Conservation (phyloP, 1,139 yeast species). For the Lodderomyces elongisporus region DNA sequence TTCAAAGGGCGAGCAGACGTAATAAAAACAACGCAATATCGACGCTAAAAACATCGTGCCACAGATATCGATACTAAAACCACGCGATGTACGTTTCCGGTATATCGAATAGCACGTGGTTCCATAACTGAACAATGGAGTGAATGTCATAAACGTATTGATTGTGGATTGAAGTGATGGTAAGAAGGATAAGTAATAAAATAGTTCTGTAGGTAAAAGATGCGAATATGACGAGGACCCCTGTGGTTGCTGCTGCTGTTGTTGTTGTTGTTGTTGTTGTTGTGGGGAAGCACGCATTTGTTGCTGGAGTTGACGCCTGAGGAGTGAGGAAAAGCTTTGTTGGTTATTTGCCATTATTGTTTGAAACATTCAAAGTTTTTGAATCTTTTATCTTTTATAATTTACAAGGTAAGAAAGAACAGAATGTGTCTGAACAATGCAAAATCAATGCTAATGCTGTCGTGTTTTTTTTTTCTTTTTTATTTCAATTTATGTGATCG, state of each 20-base stretch:
- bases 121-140: constrained; percentile 83
- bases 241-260: too few relatives aligned
- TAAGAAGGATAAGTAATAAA: constrained; percentile 31
- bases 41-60: constrained; percentile 85
- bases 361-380: too few relatives aligned
- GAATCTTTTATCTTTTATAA: too few relatives aligned
- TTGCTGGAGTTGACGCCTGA: too few relatives aligned
- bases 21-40: constrained; percentile 68
- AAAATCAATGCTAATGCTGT: neutral
- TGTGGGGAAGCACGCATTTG: too few relatives aligned
- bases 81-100: constrained; percentile 59
- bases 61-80: constrained; percentile 84
- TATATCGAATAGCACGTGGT: constrained; percentile 71
- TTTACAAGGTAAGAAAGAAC: too few relatives aligned
- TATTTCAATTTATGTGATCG: neutral
- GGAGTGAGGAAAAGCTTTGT: too few relatives aligned
- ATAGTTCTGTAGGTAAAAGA: constrained; percentile 21
- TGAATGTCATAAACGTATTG: constrained; percentile 53
- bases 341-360: too few relatives aligned
- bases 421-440: too few relatives aligned
- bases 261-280: too few relatives aligned
- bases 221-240: constrained; percentile 4
- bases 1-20: constrained; percentile 76
- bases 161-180: constrained; percentile 42
- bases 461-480: neutral